These are phyloP conservation scores for Sporothrix globosa DNA, from an alignment of 2,329 filamentous ascomycete genomes.

Conservation along the genomic window DNA sequence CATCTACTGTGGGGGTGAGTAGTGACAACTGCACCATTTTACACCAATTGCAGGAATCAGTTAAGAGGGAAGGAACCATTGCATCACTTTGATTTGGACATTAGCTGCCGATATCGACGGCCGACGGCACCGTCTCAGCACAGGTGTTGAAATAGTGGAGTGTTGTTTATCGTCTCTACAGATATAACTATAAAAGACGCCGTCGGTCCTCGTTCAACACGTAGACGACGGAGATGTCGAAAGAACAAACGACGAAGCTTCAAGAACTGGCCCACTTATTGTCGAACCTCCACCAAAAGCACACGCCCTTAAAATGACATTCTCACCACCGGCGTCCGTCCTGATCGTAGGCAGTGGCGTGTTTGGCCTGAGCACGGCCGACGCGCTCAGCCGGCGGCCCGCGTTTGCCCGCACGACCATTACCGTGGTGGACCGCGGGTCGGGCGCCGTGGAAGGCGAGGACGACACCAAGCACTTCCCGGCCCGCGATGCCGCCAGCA, in stretches of 20 bases:
- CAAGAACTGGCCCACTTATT: constrained; percentile 9
- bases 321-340: constrained; percentile 53
- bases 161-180: neutral
- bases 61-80: neutral
- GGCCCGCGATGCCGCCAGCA: constrained; percentile 60
- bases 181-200: neutral
- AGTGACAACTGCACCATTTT: neutral
- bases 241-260: neutral
- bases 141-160: neutral
- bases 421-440: constrained; percentile 62
- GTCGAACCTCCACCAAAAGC: neutral
- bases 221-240: neutral
- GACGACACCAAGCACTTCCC: constrained; percentile 55
- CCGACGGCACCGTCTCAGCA: neutral
- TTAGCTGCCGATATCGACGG: constrained; percentile 6
- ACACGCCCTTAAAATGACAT: constrained; percentile 34
- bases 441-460: constrained; percentile 32
- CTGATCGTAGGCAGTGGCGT: constrained; percentile 71
- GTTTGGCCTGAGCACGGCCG: constrained; percentile 65
- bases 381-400: constrained; percentile 67
- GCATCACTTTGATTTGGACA: neutral
- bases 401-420: constrained; percentile 58
- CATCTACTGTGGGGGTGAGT: neutral
- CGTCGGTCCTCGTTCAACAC: neutral
- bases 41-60: neutral